Conservation (phyloP, 2,329 filamentous ascomycete genomes). For the Thelonectria olida region DNA sequence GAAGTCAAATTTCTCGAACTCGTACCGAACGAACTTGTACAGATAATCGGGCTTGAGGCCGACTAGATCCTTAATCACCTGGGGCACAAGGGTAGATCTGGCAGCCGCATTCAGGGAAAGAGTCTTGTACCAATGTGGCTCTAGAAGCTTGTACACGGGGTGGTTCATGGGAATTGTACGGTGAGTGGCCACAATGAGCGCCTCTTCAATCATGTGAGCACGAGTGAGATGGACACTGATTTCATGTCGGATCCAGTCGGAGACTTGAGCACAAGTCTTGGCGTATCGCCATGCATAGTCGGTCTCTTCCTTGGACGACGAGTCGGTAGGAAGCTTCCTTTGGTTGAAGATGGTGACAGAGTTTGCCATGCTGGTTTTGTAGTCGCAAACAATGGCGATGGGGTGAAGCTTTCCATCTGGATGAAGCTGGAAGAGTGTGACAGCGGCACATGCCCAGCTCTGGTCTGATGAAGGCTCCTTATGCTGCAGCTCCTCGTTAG, state of each 20-base stretch:
- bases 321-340: conserved; percentile 45
- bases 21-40: conserved; percentile 49
- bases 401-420: conserved; percentile 57
- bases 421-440: conserved; percentile 54
- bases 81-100: conserved; percentile 53
- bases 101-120: conserved; percentile 59
- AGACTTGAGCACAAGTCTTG: conserved; percentile 57
- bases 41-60: conserved; percentile 50
- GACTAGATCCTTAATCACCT: conserved; percentile 53
- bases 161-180: conserved; percentile 53
- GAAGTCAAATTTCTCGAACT: conserved; percentile 56
- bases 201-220: conserved; percentile 58
- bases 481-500: conserved; percentile 39
- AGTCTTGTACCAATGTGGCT: conserved; percentile 60
- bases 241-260: conserved; percentile 60
- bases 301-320: conserved; percentile 28
- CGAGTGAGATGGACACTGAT: conserved; percentile 55
- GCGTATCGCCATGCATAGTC: conserved; percentile 64
- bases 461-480: conserved; percentile 40
- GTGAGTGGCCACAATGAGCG: conserved; percentile 56
- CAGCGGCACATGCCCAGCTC: conserved; percentile 51
- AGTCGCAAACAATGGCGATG: conserved; percentile 58
- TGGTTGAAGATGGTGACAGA: conserved; percentile 62
- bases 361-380: conserved; percentile 51
- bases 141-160: conserved; percentile 52